Evolutionary conservation across 1,139 yeast genomes (phyloP), one percentile per base, ranked within the genome.

Genomic region (Trichomonascaceae sp.): DNA sequence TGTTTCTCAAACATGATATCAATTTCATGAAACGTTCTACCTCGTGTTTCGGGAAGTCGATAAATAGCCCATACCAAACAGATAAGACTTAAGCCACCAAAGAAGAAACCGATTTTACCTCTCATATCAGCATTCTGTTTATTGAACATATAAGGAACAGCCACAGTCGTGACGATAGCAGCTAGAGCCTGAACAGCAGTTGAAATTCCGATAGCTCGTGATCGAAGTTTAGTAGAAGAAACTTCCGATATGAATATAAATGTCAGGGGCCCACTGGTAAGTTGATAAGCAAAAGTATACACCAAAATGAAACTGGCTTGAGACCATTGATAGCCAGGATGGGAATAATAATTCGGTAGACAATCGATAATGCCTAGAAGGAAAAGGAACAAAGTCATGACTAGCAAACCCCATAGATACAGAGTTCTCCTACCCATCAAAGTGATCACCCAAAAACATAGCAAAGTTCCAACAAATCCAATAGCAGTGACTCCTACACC

Each of bases 31-130:
- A 70, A 80, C 2, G 84, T 79, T 65, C 82, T 76, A 53, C 74
- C 77, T 62, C 73, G 74, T 17, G 84, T 76, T 64, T 82, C 86
- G 12, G 87, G 87, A 54, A 82, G 70, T 49, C 79, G 76, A 66
- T 80, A 80, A 66, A 66, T 78, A 39, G 71, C 63, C 83, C 83
- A 65, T 13, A 58, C 43, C 20, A 49, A 63, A 50, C 71, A 68
- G 24, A 68, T 15, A 9, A 74, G 56, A 18, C 77, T 70, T 53
- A 78, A 67, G 0, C 78, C 83, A 22, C 76, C 80, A 77, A 79
- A 80, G 62, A 82, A 73, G 63, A 80, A 78, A 1, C 80, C 85
- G 12, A 82, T 72, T 65, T 80, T 81, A 41, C 82, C 85, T 55
- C 75, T 73, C 80, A 81, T 74, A 61, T 78, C 74, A 74, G 80